A percentile compares a stretch with the other conserved stretches of the same genome.
Evolutionary conservation across 768 basidiomycete species (phyloP).

Genomic region (Chiua virens): DNA sequence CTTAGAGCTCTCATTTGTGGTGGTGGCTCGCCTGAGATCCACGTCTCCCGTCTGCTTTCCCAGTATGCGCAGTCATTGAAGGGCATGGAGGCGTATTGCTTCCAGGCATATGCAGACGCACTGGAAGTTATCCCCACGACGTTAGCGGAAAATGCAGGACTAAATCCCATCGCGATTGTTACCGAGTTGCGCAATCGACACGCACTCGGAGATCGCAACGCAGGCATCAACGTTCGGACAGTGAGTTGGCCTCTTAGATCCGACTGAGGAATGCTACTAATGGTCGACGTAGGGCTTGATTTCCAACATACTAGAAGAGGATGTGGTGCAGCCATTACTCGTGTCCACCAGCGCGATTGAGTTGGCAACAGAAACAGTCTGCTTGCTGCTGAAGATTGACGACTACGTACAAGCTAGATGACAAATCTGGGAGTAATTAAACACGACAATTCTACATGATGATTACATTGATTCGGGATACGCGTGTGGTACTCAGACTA

Average conservation of each 20-base stretch:
- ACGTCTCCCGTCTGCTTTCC: constrained; percentile 87
- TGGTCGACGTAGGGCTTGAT: constrained; percentile 72
- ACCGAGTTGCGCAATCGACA: constrained; percentile 97
- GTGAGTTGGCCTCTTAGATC: constrained; percentile 40
- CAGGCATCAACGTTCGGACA: constrained; percentile 98
- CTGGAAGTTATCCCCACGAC: constrained; percentile 98
- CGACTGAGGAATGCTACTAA: constrained; percentile 4
- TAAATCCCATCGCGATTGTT: constrained; percentile 97
- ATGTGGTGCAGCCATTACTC: constrained; percentile 93
- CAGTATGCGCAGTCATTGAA: constrained; percentile 91
- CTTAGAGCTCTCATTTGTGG: constrained; percentile 88
- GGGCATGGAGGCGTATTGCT: constrained; percentile 99
- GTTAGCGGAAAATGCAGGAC: constrained; percentile 95
- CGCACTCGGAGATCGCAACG: constrained; percentile 89
- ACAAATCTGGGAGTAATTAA: background rate
- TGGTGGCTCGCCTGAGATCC: constrained; percentile 97
- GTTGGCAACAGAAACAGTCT: constrained; percentile 96
- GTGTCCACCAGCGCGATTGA: constrained; percentile 96
- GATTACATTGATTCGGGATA: background rate
- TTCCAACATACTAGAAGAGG: constrained; percentile 96
- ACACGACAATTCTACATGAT: background rate
- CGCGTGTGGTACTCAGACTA: no score
- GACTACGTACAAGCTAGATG: constrained; percentile 85
- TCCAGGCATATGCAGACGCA: constrained; percentile 97
- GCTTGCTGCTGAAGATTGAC: constrained; percentile 92